A percentile compares a stretch with the other conserved stretches of the same genome.
phyloP scores from a whole-genome alignment of 2,329 filamentous ascomycete genomes.

The Pestalotiopsis sp. region DNA sequence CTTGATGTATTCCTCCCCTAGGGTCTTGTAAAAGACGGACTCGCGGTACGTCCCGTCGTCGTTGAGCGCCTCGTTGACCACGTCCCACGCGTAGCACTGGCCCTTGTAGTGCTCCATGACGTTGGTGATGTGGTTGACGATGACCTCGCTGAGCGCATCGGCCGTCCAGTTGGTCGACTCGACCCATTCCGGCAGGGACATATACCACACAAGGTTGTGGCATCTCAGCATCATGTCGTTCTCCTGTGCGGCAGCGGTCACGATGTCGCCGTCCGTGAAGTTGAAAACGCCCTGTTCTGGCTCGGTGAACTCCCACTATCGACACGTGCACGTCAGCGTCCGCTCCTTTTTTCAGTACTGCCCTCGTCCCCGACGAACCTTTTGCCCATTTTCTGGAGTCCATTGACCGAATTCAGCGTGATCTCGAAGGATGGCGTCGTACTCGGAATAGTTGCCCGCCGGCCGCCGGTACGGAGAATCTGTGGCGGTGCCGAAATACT shows the following conservation, averaged over 20 bases:
- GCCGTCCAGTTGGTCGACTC: constrained; percentile 50
- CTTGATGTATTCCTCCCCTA: constrained; percentile 55
- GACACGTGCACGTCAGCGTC: constrained; percentile 9
- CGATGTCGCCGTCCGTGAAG: constrained; percentile 59
- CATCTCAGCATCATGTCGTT: constrained; percentile 56
- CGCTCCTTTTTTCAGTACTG: too few species aligned
- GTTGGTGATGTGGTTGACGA: constrained; percentile 55
- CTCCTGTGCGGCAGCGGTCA: constrained; percentile 43
- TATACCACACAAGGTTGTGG: constrained; percentile 54
- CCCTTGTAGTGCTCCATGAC: constrained; percentile 49
- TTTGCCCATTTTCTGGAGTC: constrained; percentile 62
- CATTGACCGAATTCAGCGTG: constrained; percentile 62
- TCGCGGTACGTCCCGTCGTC: constrained; percentile 54
- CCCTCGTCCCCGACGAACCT: constrained; percentile 30
- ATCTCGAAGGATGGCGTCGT: constrained; percentile 56
- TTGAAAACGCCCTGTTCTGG: constrained; percentile 61
- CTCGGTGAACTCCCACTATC: constrained; percentile 60
- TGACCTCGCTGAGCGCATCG: constrained; percentile 48
- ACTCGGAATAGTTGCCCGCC: constrained; percentile 53
- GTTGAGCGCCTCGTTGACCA: constrained; percentile 60
- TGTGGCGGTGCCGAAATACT: constrained; percentile 66
- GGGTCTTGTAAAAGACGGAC: constrained; percentile 50
- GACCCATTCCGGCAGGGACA: constrained; percentile 55
- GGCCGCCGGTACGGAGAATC: constrained; percentile 48
- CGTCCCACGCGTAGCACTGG: constrained; percentile 58